Evolutionary conservation across 371 early-diverging fungal genomes (phyloP).

Genomic region (Lichtheimia hyalospora): DNA sequence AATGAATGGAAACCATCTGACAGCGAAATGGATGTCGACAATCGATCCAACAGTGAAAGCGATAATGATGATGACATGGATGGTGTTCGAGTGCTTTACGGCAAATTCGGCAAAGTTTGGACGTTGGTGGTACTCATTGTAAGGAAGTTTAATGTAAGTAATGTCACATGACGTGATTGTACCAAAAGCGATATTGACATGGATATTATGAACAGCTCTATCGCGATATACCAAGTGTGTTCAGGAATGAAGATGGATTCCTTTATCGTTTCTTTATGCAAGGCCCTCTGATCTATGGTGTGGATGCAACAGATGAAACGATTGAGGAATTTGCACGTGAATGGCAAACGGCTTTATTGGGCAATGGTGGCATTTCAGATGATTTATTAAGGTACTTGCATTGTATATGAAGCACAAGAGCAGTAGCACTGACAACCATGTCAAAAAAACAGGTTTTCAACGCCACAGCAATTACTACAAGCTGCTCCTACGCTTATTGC

Average conservation of each 20-base stretch:
- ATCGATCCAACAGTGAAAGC: conserved; percentile 12
- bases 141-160: conserved; percentile 36
- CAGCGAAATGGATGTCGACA: conserved; percentile 25
- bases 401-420: neutral
- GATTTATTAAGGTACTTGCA: conserved; percentile 27
- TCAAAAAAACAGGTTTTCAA: conserved; percentile 16
- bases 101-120: conserved; percentile 45
- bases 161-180: neutral
- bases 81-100: conserved; percentile 30
- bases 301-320: conserved; percentile 17
- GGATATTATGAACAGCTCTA: conserved; percentile 22
- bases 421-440: neutral
- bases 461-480: conserved; percentile 27
- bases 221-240: conserved; percentile 26
- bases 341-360: conserved; percentile 37
- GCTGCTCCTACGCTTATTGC: conserved; percentile 37
- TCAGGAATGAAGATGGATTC: conserved; percentile 28
- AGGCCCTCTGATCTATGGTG: conserved; percentile 27
- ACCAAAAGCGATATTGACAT: neutral
- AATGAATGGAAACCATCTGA: conserved; percentile 38
- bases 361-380: conserved; percentile 35
- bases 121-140: conserved; percentile 28
- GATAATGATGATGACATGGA: conserved; percentile 30
- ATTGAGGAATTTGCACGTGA: conserved; percentile 27
- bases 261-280: conserved; percentile 34